These are phyloP conservation scores for Leptographium radiaticola DNA, from an alignment of 2,329 filamentous ascomycete species.

Conservation along the genomic window DNA sequence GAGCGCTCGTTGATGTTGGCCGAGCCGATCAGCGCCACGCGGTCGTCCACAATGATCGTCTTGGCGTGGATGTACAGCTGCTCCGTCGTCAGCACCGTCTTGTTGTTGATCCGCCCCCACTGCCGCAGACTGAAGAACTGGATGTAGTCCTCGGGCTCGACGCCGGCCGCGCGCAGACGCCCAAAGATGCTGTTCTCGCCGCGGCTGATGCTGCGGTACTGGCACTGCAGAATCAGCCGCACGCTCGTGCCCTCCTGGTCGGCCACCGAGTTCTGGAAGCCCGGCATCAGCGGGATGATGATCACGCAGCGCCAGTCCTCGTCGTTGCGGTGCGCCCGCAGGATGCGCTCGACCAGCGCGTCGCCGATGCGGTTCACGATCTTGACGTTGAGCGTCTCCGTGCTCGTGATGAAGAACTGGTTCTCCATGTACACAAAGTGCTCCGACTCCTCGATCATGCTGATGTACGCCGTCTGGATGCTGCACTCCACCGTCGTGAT, in stretches of 20 bases:
- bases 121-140: slow-evolving; percentile 85
- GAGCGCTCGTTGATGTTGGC: slow-evolving; percentile 98
- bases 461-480: slow-evolving; percentile 90
- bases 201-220: slow-evolving; percentile 90
- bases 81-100: slow-evolving; percentile 77
- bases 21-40: slow-evolving; percentile 85
- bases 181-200: slow-evolving; percentile 89
- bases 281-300: slow-evolving; percentile 91
- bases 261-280: slow-evolving; percentile 94
- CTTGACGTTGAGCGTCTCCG: slow-evolving; percentile 72
- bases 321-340: slow-evolving; percentile 67
- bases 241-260: slow-evolving; percentile 90
- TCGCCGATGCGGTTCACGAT: slow-evolving; percentile 92
- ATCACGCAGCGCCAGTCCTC: slow-evolving; percentile 87
- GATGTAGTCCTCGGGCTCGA: slow-evolving; percentile 91
- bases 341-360: slow-evolving; percentile 82
- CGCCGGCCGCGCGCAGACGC: slow-evolving; percentile 61
- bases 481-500: slow-evolving; percentile 82
- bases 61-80: slow-evolving; percentile 98
- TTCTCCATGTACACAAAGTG: slow-evolving; percentile 99
- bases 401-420: slow-evolving; percentile 94
- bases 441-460: slow-evolving; percentile 87
- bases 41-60: slow-evolving; percentile 89
- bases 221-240: slow-evolving; percentile 89
- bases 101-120: slow-evolving; percentile 81